phyloP scores from a whole-genome alignment of 805 yeast species.

The Peterozyma xylosa region DNA sequence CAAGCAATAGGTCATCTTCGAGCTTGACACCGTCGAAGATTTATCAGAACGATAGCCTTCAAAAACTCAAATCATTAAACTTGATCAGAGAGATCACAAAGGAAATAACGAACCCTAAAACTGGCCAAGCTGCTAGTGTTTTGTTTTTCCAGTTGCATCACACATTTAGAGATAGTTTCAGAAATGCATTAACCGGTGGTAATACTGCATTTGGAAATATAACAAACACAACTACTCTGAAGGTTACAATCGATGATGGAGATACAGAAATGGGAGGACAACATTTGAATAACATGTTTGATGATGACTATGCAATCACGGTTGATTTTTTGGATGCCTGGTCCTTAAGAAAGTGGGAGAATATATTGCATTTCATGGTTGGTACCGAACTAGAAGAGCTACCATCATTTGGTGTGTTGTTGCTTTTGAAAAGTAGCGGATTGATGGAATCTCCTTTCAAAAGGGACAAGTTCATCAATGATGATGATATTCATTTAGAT shows the following conservation, averaged over 20 bases:
- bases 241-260: background rate
- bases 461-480: slow-evolving; percentile 4
- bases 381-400: slow-evolving; percentile 68
- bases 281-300: background rate
- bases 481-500: background rate
- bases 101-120: slow-evolving; percentile 25
- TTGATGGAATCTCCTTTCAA: slow-evolving; percentile 64
- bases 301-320: slow-evolving; percentile 45
- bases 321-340: slow-evolving; percentile 66
- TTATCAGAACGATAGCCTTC: slow-evolving; percentile 68
- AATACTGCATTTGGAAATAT: slow-evolving; percentile 63
- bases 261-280: background rate
- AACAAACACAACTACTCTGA: background rate
- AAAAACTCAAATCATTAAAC: slow-evolving; percentile 69
- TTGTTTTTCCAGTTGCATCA: slow-evolving; percentile 49
- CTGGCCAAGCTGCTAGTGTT: slow-evolving; percentile 22
- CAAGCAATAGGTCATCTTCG: slow-evolving; percentile 16
- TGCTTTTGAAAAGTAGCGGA: slow-evolving; percentile 70
- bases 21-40: slow-evolving; percentile 25
- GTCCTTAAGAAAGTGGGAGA: slow-evolving; percentile 89
- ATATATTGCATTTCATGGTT: slow-evolving; percentile 94
- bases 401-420: slow-evolving; percentile 79
- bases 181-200: slow-evolving; percentile 82
- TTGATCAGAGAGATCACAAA: slow-evolving; percentile 51
- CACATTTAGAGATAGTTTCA: slow-evolving; percentile 65